Evolutionary conservation across 148 eudicot species (phyloP).

Genomic region (Camellia granthamiana): DNA sequence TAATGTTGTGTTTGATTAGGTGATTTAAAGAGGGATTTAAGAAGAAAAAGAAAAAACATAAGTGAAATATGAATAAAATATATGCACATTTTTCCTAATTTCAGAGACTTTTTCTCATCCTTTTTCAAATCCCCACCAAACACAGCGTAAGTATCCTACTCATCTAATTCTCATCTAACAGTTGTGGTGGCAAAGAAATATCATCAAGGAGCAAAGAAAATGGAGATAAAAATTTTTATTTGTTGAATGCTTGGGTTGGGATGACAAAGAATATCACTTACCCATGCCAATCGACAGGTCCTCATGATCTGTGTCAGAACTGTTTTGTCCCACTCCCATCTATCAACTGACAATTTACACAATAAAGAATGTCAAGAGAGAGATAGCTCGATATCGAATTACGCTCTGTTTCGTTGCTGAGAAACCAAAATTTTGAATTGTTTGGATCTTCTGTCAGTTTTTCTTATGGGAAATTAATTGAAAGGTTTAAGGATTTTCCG

Average conservation of each 20-base stretch:
- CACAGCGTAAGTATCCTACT: too few species aligned
- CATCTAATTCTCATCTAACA: too few species aligned
- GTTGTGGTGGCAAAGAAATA: too few species aligned
- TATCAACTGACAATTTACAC: slow-evolving; percentile 26
- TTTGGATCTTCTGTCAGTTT: not conserved
- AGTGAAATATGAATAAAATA: too few species aligned
- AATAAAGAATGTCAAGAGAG: not conserved
- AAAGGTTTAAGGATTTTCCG: not conserved
- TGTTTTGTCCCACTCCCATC: slow-evolving; percentile 61
- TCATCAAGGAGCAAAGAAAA: too few species aligned
- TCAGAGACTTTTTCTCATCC: too few species aligned
- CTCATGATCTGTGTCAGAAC: slow-evolving; percentile 71
- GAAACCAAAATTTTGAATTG: not conserved
- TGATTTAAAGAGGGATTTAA: too few species aligned
- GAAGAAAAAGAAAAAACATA: too few species aligned
- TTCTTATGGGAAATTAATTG: not conserved
- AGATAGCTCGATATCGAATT: not conserved
- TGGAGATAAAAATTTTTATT: too few species aligned
- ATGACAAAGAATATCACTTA: slow-evolving; percentile 28
- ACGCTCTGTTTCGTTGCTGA: not conserved
- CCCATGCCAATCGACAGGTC: slow-evolving; percentile 93
- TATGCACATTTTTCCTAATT: too few species aligned
- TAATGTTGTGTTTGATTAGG: too few species aligned
- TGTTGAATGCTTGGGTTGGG: not conserved
- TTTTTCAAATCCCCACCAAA: too few species aligned